Evolutionary conservation across 2,329 filamentous ascomycete genomes (phyloP), one percentile per base, ranked within the genome.

Genomic region (Claviceps sp.): DNA sequence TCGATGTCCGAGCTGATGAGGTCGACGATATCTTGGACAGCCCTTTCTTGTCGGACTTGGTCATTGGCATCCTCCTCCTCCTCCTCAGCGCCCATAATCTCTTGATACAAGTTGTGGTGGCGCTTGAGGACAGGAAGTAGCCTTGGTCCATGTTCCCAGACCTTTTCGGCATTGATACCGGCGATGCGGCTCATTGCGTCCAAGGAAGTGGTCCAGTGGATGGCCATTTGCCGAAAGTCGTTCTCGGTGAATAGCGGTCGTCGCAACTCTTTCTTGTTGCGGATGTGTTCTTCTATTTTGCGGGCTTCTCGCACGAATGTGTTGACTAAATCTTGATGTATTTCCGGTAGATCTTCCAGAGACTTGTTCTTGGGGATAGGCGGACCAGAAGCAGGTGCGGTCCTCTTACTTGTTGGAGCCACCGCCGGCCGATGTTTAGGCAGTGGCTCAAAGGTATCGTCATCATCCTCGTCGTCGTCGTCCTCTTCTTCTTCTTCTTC

Each of bases 161-260:
- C 82, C 61, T 80, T 83, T 26, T 80, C 77, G 1, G 63, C 56
- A 50, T 83, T 75, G 53, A 90, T 83, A 9, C 76, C 78, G 0
- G 74, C 74, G 47, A 91, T 85, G 8, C 66, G 65, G 36, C 67
- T 69, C 80, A 93, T 85, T 52, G 80, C 70, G 16, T 78, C 74
- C 9, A 79, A 60, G 8, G 72, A 79, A 7, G 70, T 73, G 1
- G 85, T 86, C 72, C 85, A 85, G 37, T 73, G 67, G 48, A 88
- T 79, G 13, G 79, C 83, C 84, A 93, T 90, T 57, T 84, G 77
- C 38, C 82, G 79, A 49, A 89, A 75, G 14, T 87, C 74, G 22
- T 73, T 74, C 54, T 88, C 83, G 0, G 80, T 82, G 62, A 93
- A 93, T 0, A 83, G 70, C 4, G 77, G 74, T 22, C 72, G 70